Conservation (phyloP, 2,329 filamentous ascomycete species). For the Trichoderma koningiopsis region DNA sequence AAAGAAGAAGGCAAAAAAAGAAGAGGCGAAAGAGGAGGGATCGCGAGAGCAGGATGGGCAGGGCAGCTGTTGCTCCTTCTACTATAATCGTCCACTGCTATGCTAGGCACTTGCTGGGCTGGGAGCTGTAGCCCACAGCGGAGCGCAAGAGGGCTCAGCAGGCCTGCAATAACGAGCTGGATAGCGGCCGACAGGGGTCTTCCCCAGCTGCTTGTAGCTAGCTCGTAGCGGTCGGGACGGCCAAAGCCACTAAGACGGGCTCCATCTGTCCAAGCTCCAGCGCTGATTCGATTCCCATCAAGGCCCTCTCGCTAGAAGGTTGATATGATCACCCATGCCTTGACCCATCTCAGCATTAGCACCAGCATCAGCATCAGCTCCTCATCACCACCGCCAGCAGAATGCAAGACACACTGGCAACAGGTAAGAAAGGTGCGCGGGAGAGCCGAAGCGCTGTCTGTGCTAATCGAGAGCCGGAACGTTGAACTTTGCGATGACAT, state of each 20-base stretch:
- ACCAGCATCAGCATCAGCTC: background rate
- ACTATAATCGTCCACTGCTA: background rate
- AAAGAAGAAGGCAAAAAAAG: background rate
- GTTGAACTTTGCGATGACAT: background rate
- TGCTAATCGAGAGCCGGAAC: background rate
- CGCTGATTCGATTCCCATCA: background rate
- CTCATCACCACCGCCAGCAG: background rate
- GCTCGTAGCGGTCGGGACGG: background rate
- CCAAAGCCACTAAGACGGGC: background rate
- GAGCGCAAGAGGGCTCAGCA: slow-evolving; percentile 17
- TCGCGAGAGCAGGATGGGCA: background rate
- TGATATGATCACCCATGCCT: background rate
- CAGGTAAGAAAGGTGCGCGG: no score
- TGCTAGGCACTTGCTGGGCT: background rate
- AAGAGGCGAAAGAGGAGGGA: background rate
- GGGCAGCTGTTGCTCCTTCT: background rate
- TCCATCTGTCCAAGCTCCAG: background rate
- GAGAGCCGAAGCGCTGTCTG: background rate
- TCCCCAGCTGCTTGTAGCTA: slow-evolving; percentile 4
- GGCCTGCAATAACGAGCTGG: slow-evolving; percentile 4
- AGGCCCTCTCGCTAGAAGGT: background rate
- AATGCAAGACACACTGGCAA: background rate
- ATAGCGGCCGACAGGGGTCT: slow-evolving; percentile 3
- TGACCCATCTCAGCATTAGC: background rate
- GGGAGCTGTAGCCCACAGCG: slow-evolving; percentile 19